phyloP scores from a whole-genome alignment of 169 alveolate species.

The Eimeria necatrix region DNA sequence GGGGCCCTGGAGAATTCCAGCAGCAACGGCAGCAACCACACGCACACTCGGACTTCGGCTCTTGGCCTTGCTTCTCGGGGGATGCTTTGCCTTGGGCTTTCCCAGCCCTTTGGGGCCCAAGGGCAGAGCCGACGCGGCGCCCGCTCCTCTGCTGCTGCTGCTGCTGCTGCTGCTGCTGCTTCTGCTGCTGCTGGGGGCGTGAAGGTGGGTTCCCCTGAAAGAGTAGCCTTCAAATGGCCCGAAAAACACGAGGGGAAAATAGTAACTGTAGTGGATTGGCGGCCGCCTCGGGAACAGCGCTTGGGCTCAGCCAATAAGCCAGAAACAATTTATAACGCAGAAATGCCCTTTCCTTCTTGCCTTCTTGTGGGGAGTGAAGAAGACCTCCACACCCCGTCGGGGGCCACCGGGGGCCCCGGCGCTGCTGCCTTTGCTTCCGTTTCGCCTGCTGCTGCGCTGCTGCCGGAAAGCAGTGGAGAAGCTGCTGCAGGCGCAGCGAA shows the following conservation, averaged over 20 bases:
- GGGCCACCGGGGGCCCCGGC: not conserved
- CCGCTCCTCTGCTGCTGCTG: conserved; percentile 5
- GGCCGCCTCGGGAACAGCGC: no score
- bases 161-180: not conserved
- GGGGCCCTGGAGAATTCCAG: not conserved
- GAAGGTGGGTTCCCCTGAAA: not conserved
- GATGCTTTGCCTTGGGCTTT: not conserved
- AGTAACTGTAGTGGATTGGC: no score
- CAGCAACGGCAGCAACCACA: not conserved
- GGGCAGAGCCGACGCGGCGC: not conserved
- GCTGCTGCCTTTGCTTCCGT: not conserved
- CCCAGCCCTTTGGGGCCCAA: not conserved
- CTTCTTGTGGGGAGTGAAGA: not conserved
- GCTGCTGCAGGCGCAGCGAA: not conserved
- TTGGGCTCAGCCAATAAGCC: not conserved
- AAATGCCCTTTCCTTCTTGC: conserved; percentile 13
- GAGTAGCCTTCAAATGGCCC: no score
- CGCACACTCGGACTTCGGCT: not conserved
- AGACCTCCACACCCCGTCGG: not conserved
- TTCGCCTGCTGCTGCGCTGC: not conserved
- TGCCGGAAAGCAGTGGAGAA: not conserved
- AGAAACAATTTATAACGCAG: not conserved
- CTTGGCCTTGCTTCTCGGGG: not conserved
- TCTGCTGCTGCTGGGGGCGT: not conserved
- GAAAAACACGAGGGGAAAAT: no score